A percentile compares a stretch with the other conserved stretches of the same genome.
phyloP scores from a whole-genome alignment of 1,284 basidiomycete genomes.

The Malassezia dermatis region DNA sequence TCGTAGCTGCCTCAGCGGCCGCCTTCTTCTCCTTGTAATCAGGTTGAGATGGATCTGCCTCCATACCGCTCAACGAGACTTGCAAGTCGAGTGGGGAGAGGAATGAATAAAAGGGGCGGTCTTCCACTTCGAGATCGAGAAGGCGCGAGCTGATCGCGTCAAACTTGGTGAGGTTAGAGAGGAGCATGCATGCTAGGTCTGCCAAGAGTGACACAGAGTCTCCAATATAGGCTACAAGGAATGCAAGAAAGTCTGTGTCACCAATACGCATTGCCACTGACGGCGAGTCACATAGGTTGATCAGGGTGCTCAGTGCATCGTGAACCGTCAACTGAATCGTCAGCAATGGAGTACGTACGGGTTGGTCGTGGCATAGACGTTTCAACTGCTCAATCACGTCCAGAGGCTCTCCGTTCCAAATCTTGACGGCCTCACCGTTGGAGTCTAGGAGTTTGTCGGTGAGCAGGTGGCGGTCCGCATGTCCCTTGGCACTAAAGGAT shows the following conservation, averaged over 20 bases:
- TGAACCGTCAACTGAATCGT: constrained; percentile 61
- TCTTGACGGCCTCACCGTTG: constrained; percentile 26
- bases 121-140: constrained; percentile 54
- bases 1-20: constrained; percentile 24
- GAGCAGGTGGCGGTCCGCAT: constrained; percentile 31
- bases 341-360: constrained; percentile 6
- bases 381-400: constrained; percentile 59
- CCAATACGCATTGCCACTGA: constrained; percentile 60
- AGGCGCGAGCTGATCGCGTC: constrained; percentile 61
- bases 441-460: constrained; percentile 29
- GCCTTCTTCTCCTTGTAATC: constrained; percentile 34
- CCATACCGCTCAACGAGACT: constrained; percentile 31
- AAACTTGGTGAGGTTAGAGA: constrained; percentile 83
- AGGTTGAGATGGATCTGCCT: constrained; percentile 35
- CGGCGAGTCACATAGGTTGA: constrained; percentile 83
- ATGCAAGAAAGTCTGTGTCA: constrained; percentile 66
- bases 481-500: constrained; percentile 34
- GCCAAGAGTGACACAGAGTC: constrained; percentile 78
- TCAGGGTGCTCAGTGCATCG: constrained; percentile 82
- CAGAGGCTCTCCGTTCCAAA: constrained; percentile 32
- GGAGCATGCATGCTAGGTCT: constrained; percentile 88
- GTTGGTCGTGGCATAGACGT: constrained; percentile 70
- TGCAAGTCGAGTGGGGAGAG: constrained; percentile 32
- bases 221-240: constrained; percentile 80
- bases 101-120: constrained; percentile 39